Conservation (phyloP, 225 moss, liverwort and hornwort genomes). For the Physcomitrellopsis africana region DNA sequence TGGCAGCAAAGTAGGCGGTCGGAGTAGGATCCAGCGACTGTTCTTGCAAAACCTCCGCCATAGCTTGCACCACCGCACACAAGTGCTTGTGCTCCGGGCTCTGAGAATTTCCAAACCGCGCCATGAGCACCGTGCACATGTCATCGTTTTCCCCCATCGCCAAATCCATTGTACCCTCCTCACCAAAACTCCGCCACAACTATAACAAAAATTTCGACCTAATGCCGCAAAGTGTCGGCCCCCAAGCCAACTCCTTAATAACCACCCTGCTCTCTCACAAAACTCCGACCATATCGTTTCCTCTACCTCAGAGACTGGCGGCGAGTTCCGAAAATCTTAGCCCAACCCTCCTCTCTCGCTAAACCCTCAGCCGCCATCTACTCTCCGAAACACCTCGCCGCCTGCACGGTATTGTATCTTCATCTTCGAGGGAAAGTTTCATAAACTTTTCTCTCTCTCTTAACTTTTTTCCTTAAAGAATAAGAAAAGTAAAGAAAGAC, state of each 20-base stretch:
- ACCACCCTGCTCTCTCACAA: not conserved
- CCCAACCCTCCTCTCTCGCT: not conserved
- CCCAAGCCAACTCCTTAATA: not conserved
- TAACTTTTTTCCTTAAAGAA: no score
- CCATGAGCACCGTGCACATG: constrained; percentile 61
- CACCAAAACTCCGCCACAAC: not conserved
- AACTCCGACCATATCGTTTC: not conserved
- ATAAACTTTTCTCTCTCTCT: no score
- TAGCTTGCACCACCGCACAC: constrained; percentile 77
- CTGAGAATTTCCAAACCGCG: constrained; percentile 75
- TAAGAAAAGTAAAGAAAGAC: no score
- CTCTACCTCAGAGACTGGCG: not conserved
- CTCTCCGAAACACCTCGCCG: no score
- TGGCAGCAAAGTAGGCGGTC: constrained; percentile 87
- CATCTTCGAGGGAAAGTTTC: no score
- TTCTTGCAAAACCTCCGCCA: constrained; percentile 80
- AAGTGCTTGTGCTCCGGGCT: constrained; percentile 92
- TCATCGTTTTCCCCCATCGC: constrained; percentile 61
- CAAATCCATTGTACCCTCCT: constrained; percentile 35
- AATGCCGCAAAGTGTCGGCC: not conserved
- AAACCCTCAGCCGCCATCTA: no score
- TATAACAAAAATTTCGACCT: not conserved
- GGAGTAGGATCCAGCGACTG: constrained; percentile 65
- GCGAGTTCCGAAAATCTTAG: not conserved
- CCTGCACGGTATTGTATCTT: no score